phyloP scores from a whole-genome alignment of 768 basidiomycete species.

The Plicaturopsis crispa region DNA sequence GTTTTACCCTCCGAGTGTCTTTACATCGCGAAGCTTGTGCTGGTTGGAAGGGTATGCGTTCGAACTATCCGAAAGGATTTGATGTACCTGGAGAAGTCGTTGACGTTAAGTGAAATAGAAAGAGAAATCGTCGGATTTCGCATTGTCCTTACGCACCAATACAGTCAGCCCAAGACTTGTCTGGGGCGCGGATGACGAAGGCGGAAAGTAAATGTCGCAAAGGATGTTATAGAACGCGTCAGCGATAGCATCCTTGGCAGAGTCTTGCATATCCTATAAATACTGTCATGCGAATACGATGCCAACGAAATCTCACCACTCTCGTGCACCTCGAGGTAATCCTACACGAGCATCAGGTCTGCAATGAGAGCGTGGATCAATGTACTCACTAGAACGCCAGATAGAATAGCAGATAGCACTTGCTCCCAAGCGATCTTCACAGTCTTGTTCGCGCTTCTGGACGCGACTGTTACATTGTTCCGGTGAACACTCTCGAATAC shows the following conservation, averaged over 20 bases:
- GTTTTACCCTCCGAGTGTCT: conserved; percentile 41
- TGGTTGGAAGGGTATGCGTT: conserved; percentile 33
- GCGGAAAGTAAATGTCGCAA: conserved; percentile 30
- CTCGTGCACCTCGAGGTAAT: conserved; percentile 14
- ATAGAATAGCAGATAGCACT: conserved; percentile 37
- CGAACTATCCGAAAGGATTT: conserved; percentile 41
- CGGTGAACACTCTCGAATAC: conserved; percentile 32
- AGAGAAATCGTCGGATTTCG: conserved; percentile 11
- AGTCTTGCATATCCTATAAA: no score
- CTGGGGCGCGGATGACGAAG: conserved; percentile 11
- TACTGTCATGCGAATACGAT: background rate
- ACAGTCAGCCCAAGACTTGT: conserved; percentile 18
- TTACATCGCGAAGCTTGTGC: conserved; percentile 33
- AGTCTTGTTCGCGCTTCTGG: conserved; percentile 12
- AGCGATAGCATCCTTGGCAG: conserved; percentile 19
- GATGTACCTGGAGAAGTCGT: conserved; percentile 37
- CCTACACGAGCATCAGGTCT: conserved; percentile 13
- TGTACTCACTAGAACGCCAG: conserved; percentile 40
- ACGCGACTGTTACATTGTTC: conserved; percentile 25
- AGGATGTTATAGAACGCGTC: conserved; percentile 20
- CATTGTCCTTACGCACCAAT: conserved; percentile 12
- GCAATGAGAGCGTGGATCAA: background rate
- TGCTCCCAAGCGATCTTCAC: conserved; percentile 34
- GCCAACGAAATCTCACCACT: conserved; percentile 4
- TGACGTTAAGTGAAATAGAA: conserved; percentile 13